Percentiles rank a stretch among this genome's conserved stretches.
Conservation (phyloP, 768 basidiomycete species). For the Candolleomyces aberdarensis region DNA sequence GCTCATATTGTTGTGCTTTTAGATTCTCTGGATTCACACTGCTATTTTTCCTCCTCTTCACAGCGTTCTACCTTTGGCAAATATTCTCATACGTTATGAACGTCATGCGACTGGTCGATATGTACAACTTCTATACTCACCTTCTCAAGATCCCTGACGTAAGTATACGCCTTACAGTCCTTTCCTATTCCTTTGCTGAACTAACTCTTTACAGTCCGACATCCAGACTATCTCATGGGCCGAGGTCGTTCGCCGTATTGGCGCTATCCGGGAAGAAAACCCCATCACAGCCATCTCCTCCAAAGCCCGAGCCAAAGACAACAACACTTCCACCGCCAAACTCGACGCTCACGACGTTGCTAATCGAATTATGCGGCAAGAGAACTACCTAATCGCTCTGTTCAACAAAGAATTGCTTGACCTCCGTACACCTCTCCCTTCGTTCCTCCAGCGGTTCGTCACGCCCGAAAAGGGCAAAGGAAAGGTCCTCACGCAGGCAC, state of each 20-base stretch:
- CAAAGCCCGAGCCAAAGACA: slow-evolving; percentile 41
- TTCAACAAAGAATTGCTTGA: slow-evolving; percentile 97
- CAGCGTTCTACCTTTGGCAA: slow-evolving; percentile 88
- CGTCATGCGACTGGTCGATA: slow-evolving; percentile 78
- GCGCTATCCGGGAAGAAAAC: slow-evolving; percentile 87
- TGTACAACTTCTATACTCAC: slow-evolving; percentile 96
- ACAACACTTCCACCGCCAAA: slow-evolving; percentile 73
- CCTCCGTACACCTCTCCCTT: slow-evolving; percentile 78
- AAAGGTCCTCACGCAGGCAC: slow-evolving; percentile 77
- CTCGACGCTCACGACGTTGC: slow-evolving; percentile 98
- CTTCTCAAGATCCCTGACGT: slow-evolving; percentile 95
- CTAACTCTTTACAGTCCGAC: slow-evolving; percentile 62
- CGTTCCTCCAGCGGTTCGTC: slow-evolving; percentile 48
- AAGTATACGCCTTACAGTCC: slow-evolving; percentile 14
- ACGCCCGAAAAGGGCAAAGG: slow-evolving; percentile 61
- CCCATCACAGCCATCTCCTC: slow-evolving; percentile 87
- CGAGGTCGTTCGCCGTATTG: slow-evolving; percentile 88
- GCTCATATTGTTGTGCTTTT: slow-evolving; percentile 3
- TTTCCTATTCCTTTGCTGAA: not conserved
- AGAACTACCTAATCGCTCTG: slow-evolving; percentile 96
- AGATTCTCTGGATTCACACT: slow-evolving; percentile 85
- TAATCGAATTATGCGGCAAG: slow-evolving; percentile 96
- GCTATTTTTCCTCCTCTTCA: slow-evolving; percentile 81
- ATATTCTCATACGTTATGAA: slow-evolving; percentile 75
- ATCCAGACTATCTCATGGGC: slow-evolving; percentile 98